Percentiles rank a stretch among this genome's conserved stretches.
Evolutionary conservation across 2,329 filamentous ascomycete genomes (phyloP).

Genomic region (Chalaropsis thielavioides): DNA sequence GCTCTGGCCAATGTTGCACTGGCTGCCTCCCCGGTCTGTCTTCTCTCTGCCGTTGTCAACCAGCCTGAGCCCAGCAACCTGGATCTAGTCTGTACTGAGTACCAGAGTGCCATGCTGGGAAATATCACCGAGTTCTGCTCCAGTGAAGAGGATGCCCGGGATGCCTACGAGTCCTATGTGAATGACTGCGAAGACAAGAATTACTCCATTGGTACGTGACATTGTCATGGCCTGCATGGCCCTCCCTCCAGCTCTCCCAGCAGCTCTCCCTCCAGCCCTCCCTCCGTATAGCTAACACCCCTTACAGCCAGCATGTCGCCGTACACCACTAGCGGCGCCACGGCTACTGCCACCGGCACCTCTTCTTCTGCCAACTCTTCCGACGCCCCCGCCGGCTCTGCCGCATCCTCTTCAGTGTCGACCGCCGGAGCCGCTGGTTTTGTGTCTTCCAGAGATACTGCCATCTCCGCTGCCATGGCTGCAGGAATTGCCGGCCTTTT

Average conservation of each 20-base stretch:
- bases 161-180: constrained; percentile 17
- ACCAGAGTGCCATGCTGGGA: constrained; percentile 17
- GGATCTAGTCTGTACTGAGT: constrained; percentile 15
- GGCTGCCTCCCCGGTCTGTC: constrained; percentile 17
- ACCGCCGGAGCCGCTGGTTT: neutral
- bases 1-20: constrained; percentile 9
- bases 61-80: constrained; percentile 16
- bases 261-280: neutral
- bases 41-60: constrained; percentile 17
- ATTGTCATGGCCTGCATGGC: too few species aligned
- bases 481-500: constrained; percentile 6
- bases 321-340: neutral
- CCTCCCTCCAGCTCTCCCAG: neutral
- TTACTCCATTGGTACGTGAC: constrained; percentile 12
- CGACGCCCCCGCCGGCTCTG: neutral
- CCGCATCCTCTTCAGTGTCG: neutral
- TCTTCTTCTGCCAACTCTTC: constrained; percentile 1
- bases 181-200: constrained; percentile 13
- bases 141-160: neutral
- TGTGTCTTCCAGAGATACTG: neutral
- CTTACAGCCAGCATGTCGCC: neutral
- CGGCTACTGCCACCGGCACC: neutral
- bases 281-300: neutral
- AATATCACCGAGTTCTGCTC: constrained; percentile 17
- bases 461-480: constrained; percentile 5